Evolutionary conservation across 139 green algal species (phyloP).

Genomic region (Chlorella sp.): DNA sequence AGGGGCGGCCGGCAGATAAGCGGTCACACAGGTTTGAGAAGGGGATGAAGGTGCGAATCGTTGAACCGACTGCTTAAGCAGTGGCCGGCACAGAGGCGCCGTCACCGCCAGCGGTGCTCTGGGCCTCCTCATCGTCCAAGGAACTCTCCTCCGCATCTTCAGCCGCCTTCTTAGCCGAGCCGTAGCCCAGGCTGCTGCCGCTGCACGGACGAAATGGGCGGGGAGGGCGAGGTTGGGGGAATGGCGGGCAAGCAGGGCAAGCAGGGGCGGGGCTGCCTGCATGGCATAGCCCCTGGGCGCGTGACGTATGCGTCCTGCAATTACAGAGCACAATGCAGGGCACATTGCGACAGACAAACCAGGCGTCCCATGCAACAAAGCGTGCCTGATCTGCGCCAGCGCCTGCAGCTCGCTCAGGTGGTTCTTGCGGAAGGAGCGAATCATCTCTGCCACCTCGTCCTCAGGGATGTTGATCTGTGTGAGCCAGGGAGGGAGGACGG

Average conservation of each 20-base stretch:
- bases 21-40: neutral
- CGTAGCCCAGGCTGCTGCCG: conserved; percentile 67
- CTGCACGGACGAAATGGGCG: neutral
- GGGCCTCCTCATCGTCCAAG: conserved; percentile 24
- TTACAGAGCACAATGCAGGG: no score
- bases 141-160: neutral
- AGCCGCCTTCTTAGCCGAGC: conserved; percentile 22
- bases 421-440: conserved; percentile 70
- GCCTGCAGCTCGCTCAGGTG: conserved; percentile 69
- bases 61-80: neutral
- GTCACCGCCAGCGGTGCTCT: neutral
- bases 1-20: neutral
- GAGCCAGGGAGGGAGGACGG: no score
- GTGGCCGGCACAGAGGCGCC: neutral
- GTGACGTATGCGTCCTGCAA: no score
- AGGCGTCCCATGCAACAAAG: no score
- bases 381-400: conserved; percentile 46
- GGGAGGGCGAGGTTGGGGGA: neutral
- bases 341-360: no score
- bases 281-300: no score
- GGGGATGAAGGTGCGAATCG: neutral
- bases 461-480: conserved; percentile 58
- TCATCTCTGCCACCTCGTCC: conserved; percentile 79
- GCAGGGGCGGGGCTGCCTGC: no score
- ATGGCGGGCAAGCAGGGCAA: no score